Conservation (phyloP, 352 stramenopile species). For the Phytophthora meadii region DNA sequence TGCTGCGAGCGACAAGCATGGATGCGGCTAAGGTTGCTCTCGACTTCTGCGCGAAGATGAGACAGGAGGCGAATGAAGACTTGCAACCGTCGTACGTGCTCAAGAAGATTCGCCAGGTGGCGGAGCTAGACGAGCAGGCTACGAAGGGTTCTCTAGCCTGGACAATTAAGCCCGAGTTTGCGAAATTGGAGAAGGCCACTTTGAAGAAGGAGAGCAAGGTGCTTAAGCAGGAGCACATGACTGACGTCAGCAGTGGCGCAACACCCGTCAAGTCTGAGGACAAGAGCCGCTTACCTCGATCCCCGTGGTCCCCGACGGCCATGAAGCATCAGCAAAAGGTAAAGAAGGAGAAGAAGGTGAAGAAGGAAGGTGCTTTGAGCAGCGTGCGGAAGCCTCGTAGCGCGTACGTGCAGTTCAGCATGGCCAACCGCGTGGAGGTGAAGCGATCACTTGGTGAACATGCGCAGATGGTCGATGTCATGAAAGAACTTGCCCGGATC, state of each 20-base stretch:
- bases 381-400: conserved; percentile 58
- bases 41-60: conserved; percentile 68
- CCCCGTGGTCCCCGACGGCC: conserved; percentile 67
- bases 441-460: conserved; percentile 47
- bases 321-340: conserved; percentile 70
- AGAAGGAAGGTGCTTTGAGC: conserved; percentile 35
- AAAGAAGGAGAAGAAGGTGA: conserved; percentile 66
- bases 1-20: conserved; percentile 59
- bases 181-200: conserved; percentile 28
- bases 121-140: conserved; percentile 53
- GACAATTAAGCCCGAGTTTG: conserved; percentile 60
- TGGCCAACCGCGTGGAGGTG: conserved; percentile 66
- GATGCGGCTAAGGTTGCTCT: conserved; percentile 75
- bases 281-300: conserved; percentile 55
- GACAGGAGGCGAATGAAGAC: conserved; percentile 45
- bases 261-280: conserved; percentile 39
- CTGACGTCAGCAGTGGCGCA: conserved; percentile 36
- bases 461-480: conserved; percentile 67
- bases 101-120: conserved; percentile 77
- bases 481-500: conserved; percentile 57
- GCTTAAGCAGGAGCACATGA: conserved; percentile 52
- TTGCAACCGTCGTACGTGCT: conserved; percentile 71
- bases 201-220: conserved; percentile 57
- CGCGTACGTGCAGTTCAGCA: conserved; percentile 76
- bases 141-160: conserved; percentile 59